phyloP scores from a whole-genome alignment of 768 basidiomycete genomes.

The Grammothele lineata region DNA sequence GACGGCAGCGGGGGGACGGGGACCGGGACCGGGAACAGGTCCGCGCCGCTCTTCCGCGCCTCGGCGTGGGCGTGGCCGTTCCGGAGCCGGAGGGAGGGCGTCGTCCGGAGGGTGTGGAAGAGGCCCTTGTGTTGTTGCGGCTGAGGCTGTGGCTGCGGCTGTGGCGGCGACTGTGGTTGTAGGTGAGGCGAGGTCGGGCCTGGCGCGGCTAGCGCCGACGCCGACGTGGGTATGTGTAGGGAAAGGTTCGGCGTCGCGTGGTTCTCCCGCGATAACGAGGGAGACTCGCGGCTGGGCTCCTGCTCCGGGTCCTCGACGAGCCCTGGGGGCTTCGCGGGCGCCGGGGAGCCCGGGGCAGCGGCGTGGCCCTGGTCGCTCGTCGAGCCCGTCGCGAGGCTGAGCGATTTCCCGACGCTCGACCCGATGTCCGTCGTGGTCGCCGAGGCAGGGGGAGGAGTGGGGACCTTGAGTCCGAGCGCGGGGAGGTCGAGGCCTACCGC shows the following conservation, averaged over 20 bases:
- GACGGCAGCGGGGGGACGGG: constrained; percentile 22
- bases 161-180: neutral
- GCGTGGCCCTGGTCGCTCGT: constrained; percentile 8
- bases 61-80: constrained; percentile 24
- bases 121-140: constrained; percentile 16
- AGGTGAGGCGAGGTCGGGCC: neutral
- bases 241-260: too few species aligned
- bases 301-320: constrained; percentile 24
- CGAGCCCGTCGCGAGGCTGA: constrained; percentile 12
- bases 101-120: constrained; percentile 24
- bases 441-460: constrained; percentile 20
- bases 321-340: constrained; percentile 32
- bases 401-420: constrained; percentile 7
- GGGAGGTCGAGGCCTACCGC: constrained; percentile 78
- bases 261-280: neutral
- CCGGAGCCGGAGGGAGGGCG: too few species aligned
- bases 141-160: too few species aligned
- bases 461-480: constrained; percentile 59
- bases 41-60: constrained; percentile 8
- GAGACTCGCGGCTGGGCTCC: too few species aligned
- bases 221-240: too few species aligned
- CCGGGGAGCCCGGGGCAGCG: constrained; percentile 19
- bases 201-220: too few species aligned
- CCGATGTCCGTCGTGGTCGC: constrained; percentile 9
- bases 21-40: too few species aligned